Conservation (phyloP, 2,329 filamentous ascomycete genomes). For the Cyphellophora europaea region DNA sequence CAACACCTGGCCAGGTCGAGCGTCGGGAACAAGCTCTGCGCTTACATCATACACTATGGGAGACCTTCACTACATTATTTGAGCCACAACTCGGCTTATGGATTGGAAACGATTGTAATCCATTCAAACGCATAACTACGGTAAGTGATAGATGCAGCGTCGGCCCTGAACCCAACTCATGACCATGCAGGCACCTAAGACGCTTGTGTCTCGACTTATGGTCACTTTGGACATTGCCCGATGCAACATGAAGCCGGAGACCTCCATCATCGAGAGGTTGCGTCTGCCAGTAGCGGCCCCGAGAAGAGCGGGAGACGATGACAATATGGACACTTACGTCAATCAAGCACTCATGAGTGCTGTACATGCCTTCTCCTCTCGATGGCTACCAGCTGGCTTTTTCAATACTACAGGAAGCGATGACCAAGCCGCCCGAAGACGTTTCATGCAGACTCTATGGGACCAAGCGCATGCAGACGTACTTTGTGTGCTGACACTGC, state of each 20-base stretch:
- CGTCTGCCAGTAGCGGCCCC: background rate
- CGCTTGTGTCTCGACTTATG: constrained; percentile 5
- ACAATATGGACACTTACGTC: background rate
- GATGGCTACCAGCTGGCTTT: constrained; percentile 2
- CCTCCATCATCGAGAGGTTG: background rate
- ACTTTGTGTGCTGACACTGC: background rate
- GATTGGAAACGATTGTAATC: constrained; percentile 6
- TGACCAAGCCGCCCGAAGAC: background rate
- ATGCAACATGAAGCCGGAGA: background rate
- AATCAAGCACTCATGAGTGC: constrained; percentile 7
- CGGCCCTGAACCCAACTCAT: background rate
- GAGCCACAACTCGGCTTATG: constrained; percentile 7
- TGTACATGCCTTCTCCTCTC: constrained; percentile 7
- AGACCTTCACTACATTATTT: constrained; percentile 7
- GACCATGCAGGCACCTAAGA: constrained; percentile 2
- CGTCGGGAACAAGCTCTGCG: constrained; percentile 2
- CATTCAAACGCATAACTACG: constrained; percentile 4
- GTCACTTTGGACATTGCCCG: constrained; percentile 4
- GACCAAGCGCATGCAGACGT: constrained; percentile 3
- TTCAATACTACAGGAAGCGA: background rate
- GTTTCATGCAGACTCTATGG: constrained; percentile 3
- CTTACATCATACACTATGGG: constrained; percentile 5
- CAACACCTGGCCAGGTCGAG: background rate
- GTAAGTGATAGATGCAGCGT: background rate
- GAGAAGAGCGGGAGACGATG: background rate